phyloP scores from a whole-genome alignment of 257 asterid genomes.

The Primulina eburnea region DNA sequence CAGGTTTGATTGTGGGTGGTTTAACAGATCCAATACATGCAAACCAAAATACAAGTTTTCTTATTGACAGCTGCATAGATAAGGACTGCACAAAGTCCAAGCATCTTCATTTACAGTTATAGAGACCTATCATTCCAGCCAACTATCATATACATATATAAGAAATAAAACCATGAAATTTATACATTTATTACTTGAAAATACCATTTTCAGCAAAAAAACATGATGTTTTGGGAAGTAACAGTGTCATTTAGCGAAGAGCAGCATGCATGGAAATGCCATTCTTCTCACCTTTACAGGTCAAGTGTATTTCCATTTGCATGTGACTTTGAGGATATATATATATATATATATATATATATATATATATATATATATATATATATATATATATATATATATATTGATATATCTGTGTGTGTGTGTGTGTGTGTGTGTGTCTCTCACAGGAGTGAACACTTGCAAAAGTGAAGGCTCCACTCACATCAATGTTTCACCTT shows the following conservation, averaged over 20 bases:
- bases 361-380: too few species aligned
- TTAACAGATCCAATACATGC: neutral
- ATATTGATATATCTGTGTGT: too few species aligned
- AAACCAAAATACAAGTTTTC: neutral
- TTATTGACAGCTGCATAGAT: neutral
- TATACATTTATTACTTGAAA: neutral
- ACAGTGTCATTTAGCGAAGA: neutral
- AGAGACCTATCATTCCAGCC: neutral
- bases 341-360: too few species aligned
- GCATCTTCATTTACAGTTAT: neutral
- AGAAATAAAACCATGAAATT: neutral
- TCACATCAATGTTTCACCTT: neutral
- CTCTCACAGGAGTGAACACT: neutral
- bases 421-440: too few species aligned
- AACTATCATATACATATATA: neutral
- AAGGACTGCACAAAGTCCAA: neutral
- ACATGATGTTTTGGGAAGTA: too few species aligned
- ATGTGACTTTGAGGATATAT: neutral
- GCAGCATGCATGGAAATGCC: neutral
- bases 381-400: too few species aligned
- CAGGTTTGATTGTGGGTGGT: neutral
- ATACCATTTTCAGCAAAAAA: neutral
- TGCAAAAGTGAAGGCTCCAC: neutral
- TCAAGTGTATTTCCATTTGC: neutral
- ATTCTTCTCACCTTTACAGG: neutral